Base-by-base conservation (phyloP, 2,329 filamentous ascomycete genomes). In the Apiospora rasikravindrae region DNA sequence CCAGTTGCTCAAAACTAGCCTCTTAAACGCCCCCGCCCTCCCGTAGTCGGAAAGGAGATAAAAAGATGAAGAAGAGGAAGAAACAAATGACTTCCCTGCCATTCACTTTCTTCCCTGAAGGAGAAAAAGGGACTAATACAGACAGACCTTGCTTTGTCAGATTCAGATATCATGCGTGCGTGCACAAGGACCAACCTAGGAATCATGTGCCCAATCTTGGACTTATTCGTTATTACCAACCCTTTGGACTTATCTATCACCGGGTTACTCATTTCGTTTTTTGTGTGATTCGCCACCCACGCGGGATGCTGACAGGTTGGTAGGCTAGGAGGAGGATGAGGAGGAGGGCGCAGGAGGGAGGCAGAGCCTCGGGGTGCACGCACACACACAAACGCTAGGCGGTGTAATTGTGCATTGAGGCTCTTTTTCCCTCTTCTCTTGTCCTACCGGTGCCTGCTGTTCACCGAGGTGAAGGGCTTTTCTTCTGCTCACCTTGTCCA, bases 401-500 rank as follows among this genome's bases (percentile, higher is more conserved):
- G 57, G 57, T 40, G 29, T 40, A 64, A 40, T 40, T 33, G 57
- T 64, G 57, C 57, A 64, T 64, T 64, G 57, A 64, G 57, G 57
- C 57, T 64, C 57, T 37, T 64, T 13, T 64, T 7, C 33, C 33
- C 33, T 5, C 8, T 37, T 37, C 33, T 37, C 10, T 33, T 64
- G 33, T 64, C 53, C 53, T 37, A 11, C 29, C 16, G 33, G 3
- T 64, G 57, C 57, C 57, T 64, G 29, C 11, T n/a, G 22, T n/a
- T 5, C 57, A 64, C 57, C 57, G 57, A 37, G 57, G 57, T 40
- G 22, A 64, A n/a, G 57, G 29, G 29, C n/a, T 29, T 61, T 64
- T n/a, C 19, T 40, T 14, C 29, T n/a, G 57, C 11, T 40, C 33
- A 64, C 33, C 53, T 29, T 64, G 57, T 40, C 33, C 51, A 57